Base-by-base conservation (phyloP, 306 rosid genomes). In the Rosa rugosa region DNA sequence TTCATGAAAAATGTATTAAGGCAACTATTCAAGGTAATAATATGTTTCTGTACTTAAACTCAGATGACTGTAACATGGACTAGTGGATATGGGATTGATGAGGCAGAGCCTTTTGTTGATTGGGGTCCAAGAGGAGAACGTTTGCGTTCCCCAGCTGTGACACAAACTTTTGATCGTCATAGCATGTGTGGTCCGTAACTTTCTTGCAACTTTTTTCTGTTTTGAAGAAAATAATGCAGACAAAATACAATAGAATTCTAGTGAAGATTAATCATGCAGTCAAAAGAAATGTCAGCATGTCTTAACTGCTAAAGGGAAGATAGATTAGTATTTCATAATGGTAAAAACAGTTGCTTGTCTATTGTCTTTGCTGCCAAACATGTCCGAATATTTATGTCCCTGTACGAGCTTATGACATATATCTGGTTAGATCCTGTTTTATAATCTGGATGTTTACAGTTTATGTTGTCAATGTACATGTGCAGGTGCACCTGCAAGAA, bases 1-100 rank as follows among this genome's bases (percentile, higher is more conserved):
- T 36, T 68, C 44, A 70, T 8, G 18, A 25, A 70, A 46, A 45
- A 42, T 46, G 18, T 16, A 42, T 14, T 12, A 16, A 3, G 25
- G 23, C 7, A 49, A 56, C 25, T 49, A 46, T 50, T 56, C 36
- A 49, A 75, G 74, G 65, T 54, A 22, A 80, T 69, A 62, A 84
- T 81, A 67, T 60, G 65, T 40, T 20, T 72, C 20, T 76, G 44
- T 18, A 56, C 57, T 71, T 54, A 47, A 66, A 44, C 59, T 54
- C 87, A 90, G 96, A 90, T 90, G 85, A 89, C 97, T 45, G 90
- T 90, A 72, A 93, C 96, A 69, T 93, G 97, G 97, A 93, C 97
- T 51, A 93, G 97, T 34, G 97, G 97, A 81, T 93, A 87, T 83
- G 92, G 89, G 49, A 86, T 86, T 68, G 54, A 63, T 47, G 90